Conservation (phyloP, 2,329 filamentous ascomycete species). For the Diaporthe sp. region DNA sequence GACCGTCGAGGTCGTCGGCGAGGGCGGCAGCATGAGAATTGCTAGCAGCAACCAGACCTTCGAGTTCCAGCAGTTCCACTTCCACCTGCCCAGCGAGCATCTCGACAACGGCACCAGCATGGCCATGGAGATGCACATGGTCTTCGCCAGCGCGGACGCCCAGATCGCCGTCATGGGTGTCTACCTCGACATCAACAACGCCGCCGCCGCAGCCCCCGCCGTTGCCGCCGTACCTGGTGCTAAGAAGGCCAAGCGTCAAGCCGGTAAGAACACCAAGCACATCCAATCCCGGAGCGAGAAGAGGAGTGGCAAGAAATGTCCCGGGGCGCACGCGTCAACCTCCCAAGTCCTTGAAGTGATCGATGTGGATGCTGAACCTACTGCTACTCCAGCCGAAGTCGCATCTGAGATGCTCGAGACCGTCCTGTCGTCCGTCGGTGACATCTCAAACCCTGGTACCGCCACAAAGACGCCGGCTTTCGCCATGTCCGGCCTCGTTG, state of each 20-base stretch:
- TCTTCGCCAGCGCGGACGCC: slow-evolving; percentile 61
- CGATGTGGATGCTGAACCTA: slow-evolving; percentile 53
- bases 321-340: not conserved
- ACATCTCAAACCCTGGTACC: slow-evolving; percentile 59
- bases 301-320: no score
- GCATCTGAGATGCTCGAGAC: slow-evolving; percentile 60
- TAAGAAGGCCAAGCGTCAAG: slow-evolving; percentile 40
- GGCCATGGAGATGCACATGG: slow-evolving; percentile 71
- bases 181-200: slow-evolving; percentile 57
- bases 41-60: slow-evolving; percentile 46
- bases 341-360: slow-evolving; percentile 50
- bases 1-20: slow-evolving; percentile 68
- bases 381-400: slow-evolving; percentile 53
- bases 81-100: slow-evolving; percentile 65
- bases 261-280: slow-evolving; percentile 30
- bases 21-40: slow-evolving; percentile 48
- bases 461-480: slow-evolving; percentile 56
- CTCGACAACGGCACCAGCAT: slow-evolving; percentile 59
- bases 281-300: no score
- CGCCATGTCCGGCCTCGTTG: slow-evolving; percentile 58
- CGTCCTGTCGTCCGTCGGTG: slow-evolving; percentile 57
- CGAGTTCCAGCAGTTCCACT: slow-evolving; percentile 62
- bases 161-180: slow-evolving; percentile 60
- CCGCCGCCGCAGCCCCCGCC: slow-evolving; percentile 35
- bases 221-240: slow-evolving; percentile 18